These are phyloP conservation scores for Entomortierella beljakovae DNA, from an alignment of 192 early-diverging fungal genomes.

Conservation along the genomic window DNA sequence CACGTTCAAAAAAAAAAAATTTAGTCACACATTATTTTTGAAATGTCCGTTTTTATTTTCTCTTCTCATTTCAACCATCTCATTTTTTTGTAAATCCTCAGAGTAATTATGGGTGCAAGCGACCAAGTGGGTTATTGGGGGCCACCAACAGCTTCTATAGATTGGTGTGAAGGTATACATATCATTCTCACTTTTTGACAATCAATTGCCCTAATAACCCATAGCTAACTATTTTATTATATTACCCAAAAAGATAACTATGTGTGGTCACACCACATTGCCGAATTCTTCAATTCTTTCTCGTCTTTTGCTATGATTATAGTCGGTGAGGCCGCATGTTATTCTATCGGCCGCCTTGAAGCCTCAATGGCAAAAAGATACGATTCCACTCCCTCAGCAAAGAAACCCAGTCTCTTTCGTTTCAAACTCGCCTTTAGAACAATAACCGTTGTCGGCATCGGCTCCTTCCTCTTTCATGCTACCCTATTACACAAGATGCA, in stretches of 20 bases:
- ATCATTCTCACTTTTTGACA: neutral
- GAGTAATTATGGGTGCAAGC: constrained; percentile 5
- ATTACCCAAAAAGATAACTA: constrained; percentile 56
- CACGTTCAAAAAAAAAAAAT: neutral
- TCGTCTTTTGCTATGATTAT: constrained; percentile 76
- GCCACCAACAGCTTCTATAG: constrained; percentile 65
- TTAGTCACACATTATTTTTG: too few species aligned
- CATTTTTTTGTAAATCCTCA: neutral
- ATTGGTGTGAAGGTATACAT: constrained; percentile 54
- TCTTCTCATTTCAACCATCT: neutral
- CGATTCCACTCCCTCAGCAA: neutral
- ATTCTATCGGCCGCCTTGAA: constrained; percentile 30
- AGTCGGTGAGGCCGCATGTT: constrained; percentile 63
- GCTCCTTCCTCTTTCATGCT: constrained; percentile 83
- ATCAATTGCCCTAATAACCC: neutral
- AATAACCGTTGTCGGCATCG: constrained; percentile 79
- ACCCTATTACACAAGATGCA: constrained; percentile 78
- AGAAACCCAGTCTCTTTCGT: constrained; percentile 50
- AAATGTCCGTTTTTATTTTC: neutral
- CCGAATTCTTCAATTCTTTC: constrained; percentile 74
- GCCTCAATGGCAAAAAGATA: constrained; percentile 9
- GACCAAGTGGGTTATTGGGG: constrained; percentile 58
- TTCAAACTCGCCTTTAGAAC: constrained; percentile 67
- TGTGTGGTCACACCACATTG: constrained; percentile 59
- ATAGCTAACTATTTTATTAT: neutral